Conservation (phyloP, 1,284 basidiomycete species). For the Pascua sp. region DNA sequence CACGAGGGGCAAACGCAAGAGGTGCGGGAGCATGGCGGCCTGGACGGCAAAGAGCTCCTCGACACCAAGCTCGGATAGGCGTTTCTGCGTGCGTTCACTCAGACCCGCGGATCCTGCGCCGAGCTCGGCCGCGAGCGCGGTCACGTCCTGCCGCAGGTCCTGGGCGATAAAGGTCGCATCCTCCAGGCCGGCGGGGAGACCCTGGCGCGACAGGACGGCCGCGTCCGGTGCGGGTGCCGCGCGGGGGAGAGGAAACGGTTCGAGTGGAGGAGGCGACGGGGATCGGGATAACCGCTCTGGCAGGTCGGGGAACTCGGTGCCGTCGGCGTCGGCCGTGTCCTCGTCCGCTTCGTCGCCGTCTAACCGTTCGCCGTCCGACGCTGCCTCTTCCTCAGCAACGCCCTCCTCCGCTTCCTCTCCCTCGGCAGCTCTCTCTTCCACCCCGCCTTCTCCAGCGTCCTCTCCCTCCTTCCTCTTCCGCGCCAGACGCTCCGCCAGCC, state of each 20-base stretch:
- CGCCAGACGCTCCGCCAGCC: slow-evolving; percentile 10
- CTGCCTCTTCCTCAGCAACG: slow-evolving; percentile 20
- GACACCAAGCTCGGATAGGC: slow-evolving; percentile 71
- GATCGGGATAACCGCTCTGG: slow-evolving; percentile 14
- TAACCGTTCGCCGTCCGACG: not conserved
- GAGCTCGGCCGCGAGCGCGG: slow-evolving; percentile 48
- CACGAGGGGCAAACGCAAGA: slow-evolving; percentile 41
- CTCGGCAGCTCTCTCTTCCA: slow-evolving; percentile 7
- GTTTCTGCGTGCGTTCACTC: slow-evolving; percentile 60
- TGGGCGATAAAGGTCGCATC: slow-evolving; percentile 70
- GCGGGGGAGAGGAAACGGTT: slow-evolving; percentile 65
- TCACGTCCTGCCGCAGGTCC: slow-evolving; percentile 54
- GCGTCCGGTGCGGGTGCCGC: slow-evolving; percentile 69
- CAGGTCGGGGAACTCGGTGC: slow-evolving; percentile 16
- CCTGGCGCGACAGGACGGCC: slow-evolving; percentile 66
- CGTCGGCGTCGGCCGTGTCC: slow-evolving; percentile 13
- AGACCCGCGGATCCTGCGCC: slow-evolving; percentile 52
- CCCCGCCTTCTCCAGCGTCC: not conserved
- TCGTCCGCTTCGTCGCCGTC: slow-evolving; percentile 12
- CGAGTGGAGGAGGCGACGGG: slow-evolving; percentile 38
- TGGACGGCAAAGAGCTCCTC: slow-evolving; percentile 70
- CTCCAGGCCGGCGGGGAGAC: slow-evolving; percentile 68
- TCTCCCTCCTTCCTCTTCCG: slow-evolving; percentile 1
- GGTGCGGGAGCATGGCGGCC: slow-evolving; percentile 42
- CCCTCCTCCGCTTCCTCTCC: slow-evolving; percentile 23